These are phyloP conservation scores for Hsuehochloa calcarea DNA, from an alignment of 176 grass and related monocot species.

Conservation along the genomic window DNA sequence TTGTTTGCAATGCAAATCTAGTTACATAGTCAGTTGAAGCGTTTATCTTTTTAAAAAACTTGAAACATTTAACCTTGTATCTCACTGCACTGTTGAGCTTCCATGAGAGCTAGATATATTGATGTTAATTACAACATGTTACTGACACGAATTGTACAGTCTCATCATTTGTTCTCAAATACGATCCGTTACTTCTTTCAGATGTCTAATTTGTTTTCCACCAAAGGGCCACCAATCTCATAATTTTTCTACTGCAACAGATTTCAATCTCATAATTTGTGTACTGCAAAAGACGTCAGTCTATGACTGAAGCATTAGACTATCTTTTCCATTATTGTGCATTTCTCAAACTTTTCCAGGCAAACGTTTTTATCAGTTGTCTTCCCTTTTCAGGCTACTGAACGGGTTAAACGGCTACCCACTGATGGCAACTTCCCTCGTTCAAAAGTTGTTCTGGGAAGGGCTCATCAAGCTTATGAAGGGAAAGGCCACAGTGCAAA, in stretches of 20 bases:
- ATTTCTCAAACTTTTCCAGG: background rate
- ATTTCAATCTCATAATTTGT: background rate
- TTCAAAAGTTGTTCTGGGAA: background rate
- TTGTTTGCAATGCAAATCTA: background rate
- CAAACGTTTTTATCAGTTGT: background rate
- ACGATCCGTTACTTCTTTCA: background rate
- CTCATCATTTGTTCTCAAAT: background rate
- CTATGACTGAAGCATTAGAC: background rate
- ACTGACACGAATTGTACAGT: background rate
- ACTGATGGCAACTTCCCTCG: background rate
- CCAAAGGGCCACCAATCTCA: background rate
- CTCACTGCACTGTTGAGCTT: background rate
- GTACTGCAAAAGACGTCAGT: background rate
- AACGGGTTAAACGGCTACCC: slow-evolving; percentile 4
- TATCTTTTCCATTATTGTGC: background rate
- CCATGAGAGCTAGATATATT: background rate
- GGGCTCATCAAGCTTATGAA: background rate
- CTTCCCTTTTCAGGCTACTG: slow-evolving; percentile 25
- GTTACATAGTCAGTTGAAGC: background rate
- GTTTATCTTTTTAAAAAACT: background rate
- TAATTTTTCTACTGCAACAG: background rate
- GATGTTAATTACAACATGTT: background rate
- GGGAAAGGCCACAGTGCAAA: background rate
- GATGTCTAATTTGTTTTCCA: background rate
- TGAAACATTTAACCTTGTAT: background rate